These are phyloP conservation scores for Blastomyces emzantsi DNA, from an alignment of 2,329 filamentous ascomycete genomes.

Conservation along the genomic window DNA sequence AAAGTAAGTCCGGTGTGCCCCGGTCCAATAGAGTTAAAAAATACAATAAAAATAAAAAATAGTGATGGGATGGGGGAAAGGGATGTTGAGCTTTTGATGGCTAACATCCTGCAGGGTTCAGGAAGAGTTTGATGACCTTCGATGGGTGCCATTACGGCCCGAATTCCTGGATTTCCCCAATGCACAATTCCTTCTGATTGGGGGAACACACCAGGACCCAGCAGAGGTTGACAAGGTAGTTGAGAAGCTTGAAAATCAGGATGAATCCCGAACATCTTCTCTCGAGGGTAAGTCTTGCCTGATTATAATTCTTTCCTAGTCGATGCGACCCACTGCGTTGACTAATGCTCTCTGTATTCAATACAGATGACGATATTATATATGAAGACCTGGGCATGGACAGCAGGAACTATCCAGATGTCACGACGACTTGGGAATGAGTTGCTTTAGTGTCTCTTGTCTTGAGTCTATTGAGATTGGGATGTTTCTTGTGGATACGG, in stretches of 20 bases:
- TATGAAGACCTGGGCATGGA: slow-evolving; percentile 51
- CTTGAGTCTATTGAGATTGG: neutral
- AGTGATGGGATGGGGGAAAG: too few species aligned
- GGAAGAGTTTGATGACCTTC: slow-evolving; percentile 60
- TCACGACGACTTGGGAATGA: slow-evolving; percentile 52
- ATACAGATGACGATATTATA: slow-evolving; percentile 48
- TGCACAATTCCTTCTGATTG: slow-evolving; percentile 70
- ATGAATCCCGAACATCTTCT: slow-evolving; percentile 56
- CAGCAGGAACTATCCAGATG: slow-evolving; percentile 55
- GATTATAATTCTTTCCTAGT: neutral
- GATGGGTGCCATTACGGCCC: slow-evolving; percentile 67
- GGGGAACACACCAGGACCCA: slow-evolving; percentile 44
- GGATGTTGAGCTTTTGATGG: neutral
- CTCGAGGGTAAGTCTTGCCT: slow-evolving; percentile 40
- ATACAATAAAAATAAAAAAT: too few species aligned
- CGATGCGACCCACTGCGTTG: neutral
- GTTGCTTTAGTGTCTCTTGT: neutral
- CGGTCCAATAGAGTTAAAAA: neutral
- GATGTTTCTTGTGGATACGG: neutral
- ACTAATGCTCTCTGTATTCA: neutral
- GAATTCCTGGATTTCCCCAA: slow-evolving; percentile 66
- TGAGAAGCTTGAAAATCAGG: slow-evolving; percentile 66
- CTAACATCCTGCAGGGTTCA: slow-evolving; percentile 45
- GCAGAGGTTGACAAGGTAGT: slow-evolving; percentile 61
- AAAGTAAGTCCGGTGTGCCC: slow-evolving; percentile 43